Conservation (phyloP, 768 basidiomycete genomes). For the Boletus fagicola region DNA sequence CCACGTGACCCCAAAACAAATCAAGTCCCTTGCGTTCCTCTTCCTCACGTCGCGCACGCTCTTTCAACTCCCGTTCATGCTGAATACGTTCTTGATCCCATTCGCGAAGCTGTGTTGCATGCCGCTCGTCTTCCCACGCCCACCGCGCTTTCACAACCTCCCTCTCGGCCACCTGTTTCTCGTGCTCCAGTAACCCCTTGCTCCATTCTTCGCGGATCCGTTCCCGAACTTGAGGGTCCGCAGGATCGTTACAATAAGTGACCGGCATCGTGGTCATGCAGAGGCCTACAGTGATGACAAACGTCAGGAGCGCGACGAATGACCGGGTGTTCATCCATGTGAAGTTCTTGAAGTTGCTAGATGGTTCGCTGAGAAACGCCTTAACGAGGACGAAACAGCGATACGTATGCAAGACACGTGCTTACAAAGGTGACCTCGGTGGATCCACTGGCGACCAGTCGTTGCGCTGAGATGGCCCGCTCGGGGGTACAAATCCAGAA, state of each 20-base stretch:
- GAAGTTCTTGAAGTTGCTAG: not conserved
- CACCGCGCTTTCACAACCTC: slow-evolving; percentile 13
- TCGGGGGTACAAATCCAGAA: not conserved
- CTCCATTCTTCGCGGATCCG: slow-evolving; percentile 22
- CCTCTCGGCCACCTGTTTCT: slow-evolving; percentile 9
- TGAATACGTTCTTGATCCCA: slow-evolving; percentile 22
- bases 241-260: slow-evolving; percentile 21
- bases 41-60: slow-evolving; percentile 19
- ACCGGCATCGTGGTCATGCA: slow-evolving; percentile 10
- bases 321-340: not conserved
- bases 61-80: slow-evolving; percentile 17
- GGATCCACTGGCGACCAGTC: not conserved
- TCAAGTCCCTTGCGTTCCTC: slow-evolving; percentile 19
- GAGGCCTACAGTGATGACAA: not conserved
- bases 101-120: slow-evolving; percentile 2
- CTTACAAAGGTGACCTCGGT: slow-evolving; percentile 3
- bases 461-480: not conserved
- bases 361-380: not conserved
- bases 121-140: slow-evolving; percentile 20
- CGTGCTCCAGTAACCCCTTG: slow-evolving; percentile 17
- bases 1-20: slow-evolving; percentile 24
- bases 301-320: slow-evolving; percentile 1
- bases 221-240: slow-evolving; percentile 19
- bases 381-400: not conserved
- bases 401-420: not conserved